Conservation (phyloP, 2,329 filamentous ascomycete genomes). For the Aspergillus niger region DNA sequence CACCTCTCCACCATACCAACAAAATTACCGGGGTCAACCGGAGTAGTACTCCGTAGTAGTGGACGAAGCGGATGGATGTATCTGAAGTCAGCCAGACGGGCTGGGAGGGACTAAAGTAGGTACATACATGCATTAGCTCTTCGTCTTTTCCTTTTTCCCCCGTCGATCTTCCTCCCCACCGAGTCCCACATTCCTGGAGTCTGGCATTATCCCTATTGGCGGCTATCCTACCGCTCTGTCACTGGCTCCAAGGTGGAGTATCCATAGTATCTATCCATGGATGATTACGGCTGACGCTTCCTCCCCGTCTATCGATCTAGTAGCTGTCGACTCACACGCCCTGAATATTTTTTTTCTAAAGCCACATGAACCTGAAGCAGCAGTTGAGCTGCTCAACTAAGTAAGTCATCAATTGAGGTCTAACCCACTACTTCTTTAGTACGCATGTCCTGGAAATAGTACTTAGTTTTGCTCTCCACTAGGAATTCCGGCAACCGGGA, state of each 20-base stretch:
- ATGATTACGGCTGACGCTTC: neutral
- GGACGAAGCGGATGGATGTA: slow-evolving; percentile 5
- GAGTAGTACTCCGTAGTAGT: too few relatives aligned
- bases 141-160: neutral
- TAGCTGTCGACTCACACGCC: neutral
- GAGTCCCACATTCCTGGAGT: slow-evolving; percentile 13
- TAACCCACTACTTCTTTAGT: too few relatives aligned
- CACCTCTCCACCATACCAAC: too few relatives aligned
- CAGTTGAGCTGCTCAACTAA: neutral
- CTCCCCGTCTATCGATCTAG: neutral
- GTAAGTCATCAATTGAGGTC: neutral
- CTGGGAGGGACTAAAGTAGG: slow-evolving; percentile 10
- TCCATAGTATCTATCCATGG: neutral
- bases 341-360: neutral
- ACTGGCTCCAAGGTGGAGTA: neutral
- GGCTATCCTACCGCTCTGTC: slow-evolving; percentile 2
- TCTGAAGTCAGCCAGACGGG: slow-evolving; percentile 10
- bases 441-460: neutral
- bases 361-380: neutral
- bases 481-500: slow-evolving; percentile 22
- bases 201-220: slow-evolving; percentile 21
- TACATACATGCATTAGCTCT: slow-evolving; percentile 13
- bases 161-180: neutral
- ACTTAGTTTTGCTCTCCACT: neutral
- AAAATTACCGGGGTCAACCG: too few relatives aligned